Percentiles rank a stretch among this genome's conserved stretches.
Conservation (phyloP, 208 protist genomes). For the Trypanosoma lewisi region DNA sequence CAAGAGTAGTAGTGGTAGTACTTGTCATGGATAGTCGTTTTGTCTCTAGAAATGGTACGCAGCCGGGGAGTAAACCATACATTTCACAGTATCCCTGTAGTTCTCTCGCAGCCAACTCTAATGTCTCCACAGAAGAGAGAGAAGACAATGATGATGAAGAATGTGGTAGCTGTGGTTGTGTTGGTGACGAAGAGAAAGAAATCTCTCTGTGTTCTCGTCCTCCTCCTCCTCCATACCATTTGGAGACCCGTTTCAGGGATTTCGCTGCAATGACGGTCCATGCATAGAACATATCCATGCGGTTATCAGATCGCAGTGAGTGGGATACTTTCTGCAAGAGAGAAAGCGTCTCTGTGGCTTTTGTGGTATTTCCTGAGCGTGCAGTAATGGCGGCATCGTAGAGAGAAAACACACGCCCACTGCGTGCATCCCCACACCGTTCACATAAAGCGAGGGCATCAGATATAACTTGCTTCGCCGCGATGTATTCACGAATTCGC, state of each 20-base stretch:
- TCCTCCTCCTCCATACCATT: slow-evolving; percentile 1
- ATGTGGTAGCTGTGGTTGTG: too few relatives aligned
- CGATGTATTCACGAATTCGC: slow-evolving; percentile 32
- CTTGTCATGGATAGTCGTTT: background rate
- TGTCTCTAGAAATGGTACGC: background rate
- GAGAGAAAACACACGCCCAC: slow-evolving; percentile 41
- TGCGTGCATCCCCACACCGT: slow-evolving; percentile 47
- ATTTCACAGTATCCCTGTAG: slow-evolving; percentile 22
- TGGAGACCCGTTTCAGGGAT: slow-evolving; percentile 21
- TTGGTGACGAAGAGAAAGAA: too few relatives aligned
- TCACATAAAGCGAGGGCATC: slow-evolving; percentile 48
- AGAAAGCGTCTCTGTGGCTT: slow-evolving; percentile 23
- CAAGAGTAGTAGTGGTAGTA: background rate
- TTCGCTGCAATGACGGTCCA: slow-evolving; percentile 31
- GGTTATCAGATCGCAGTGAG: slow-evolving; percentile 19
- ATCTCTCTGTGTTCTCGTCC: background rate
- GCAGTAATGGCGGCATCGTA: slow-evolving; percentile 34
- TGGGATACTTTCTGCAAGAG: slow-evolving; percentile 21
- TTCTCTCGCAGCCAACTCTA: slow-evolving; percentile 10
- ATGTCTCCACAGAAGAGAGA: background rate
- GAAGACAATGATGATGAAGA: background rate
- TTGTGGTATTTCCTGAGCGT: slow-evolving; percentile 14
- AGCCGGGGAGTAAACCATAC: slow-evolving; percentile 8
- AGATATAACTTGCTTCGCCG: slow-evolving; percentile 28
- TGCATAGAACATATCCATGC: slow-evolving; percentile 30